phyloP scores from a whole-genome alignment of 2,329 filamentous ascomycete species.

The Epichloe festucae region DNA sequence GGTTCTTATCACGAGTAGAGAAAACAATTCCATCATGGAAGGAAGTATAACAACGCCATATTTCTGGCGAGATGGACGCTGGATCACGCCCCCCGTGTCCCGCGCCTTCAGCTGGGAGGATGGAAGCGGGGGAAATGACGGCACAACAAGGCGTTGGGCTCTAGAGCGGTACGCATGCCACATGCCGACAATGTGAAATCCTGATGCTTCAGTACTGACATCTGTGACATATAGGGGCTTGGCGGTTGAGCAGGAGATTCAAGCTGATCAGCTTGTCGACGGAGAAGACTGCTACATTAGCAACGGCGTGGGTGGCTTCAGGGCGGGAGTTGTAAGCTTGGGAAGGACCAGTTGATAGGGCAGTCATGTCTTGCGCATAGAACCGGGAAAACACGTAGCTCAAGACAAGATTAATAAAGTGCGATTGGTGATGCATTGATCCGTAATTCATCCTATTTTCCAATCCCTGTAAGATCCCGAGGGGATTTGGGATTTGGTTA shows the following conservation, averaged over 20 bases:
- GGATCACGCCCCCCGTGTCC: conserved; percentile 68
- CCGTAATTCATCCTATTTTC: too few relatives aligned
- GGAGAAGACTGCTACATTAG: conserved; percentile 81
- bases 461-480: too few relatives aligned
- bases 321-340: conserved; percentile 31
- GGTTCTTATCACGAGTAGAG: conserved; percentile 57
- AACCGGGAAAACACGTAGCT: background rate
- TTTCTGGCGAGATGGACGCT: conserved; percentile 57
- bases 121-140: conserved; percentile 65
- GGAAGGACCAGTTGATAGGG: background rate
- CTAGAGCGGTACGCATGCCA: conserved; percentile 42
- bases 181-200: background rate
- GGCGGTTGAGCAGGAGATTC: conserved; percentile 52
- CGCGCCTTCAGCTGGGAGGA: conserved; percentile 19
- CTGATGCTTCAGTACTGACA: background rate
- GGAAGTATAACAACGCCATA: conserved; percentile 74
- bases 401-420: background rate
- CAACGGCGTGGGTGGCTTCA: conserved; percentile 75
- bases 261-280: conserved; percentile 45
- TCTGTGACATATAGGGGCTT: conserved; percentile 29
- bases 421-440: too few relatives aligned
- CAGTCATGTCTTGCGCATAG: background rate
- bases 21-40: conserved; percentile 61
- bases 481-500: too few relatives aligned
- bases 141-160: conserved; percentile 76